A percentile compares a stretch with the other conserved stretches of the same genome.
Evolutionary conservation across 2,329 filamentous ascomycete species (phyloP).

Genomic region (Westerdykella sp.): DNA sequence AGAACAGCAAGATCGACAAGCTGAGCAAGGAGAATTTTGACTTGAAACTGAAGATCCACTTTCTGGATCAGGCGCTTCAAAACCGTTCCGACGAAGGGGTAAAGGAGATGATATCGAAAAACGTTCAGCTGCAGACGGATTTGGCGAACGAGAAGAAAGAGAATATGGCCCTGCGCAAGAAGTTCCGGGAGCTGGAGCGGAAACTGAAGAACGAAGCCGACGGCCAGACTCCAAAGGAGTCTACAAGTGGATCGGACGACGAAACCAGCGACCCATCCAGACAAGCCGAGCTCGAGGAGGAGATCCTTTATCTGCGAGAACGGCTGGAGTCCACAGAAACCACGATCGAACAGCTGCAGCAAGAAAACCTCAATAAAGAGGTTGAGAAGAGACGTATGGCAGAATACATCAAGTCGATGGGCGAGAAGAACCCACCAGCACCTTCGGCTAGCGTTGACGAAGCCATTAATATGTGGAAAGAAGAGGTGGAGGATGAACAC

Average conservation of each 20-base stretch:
- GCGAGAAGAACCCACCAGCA: slow-evolving; percentile 39
- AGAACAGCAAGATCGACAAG: slow-evolving; percentile 93
- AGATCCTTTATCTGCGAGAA: slow-evolving; percentile 77
- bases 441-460: slow-evolving; percentile 36
- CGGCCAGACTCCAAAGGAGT: slow-evolving; percentile 42
- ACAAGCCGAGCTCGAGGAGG: slow-evolving; percentile 69
- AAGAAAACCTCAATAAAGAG: slow-evolving; percentile 72
- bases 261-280: slow-evolving; percentile 51
- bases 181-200: slow-evolving; percentile 81
- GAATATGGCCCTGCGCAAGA: slow-evolving; percentile 73
- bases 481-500: slow-evolving; percentile 87
- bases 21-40: slow-evolving; percentile 98
- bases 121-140: slow-evolving; percentile 88
- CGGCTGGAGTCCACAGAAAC: slow-evolving; percentile 76
- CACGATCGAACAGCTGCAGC: slow-evolving; percentile 74
- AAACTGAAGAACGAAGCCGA: slow-evolving; percentile 57
- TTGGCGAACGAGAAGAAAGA: slow-evolving; percentile 86
- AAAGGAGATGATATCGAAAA: slow-evolving; percentile 97
- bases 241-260: slow-evolving; percentile 44
- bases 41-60: slow-evolving; percentile 94
- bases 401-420: slow-evolving; percentile 66
- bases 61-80: slow-evolving; percentile 86
- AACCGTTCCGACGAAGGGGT: slow-evolving; percentile 93
- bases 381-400: slow-evolving; percentile 80
- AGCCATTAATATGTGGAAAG: slow-evolving; percentile 77